Evolutionary conservation across 75 land plant species (phyloP), one percentile per base, ranked within the genome.

Genomic region (Cunninghamia lanceolata): DNA sequence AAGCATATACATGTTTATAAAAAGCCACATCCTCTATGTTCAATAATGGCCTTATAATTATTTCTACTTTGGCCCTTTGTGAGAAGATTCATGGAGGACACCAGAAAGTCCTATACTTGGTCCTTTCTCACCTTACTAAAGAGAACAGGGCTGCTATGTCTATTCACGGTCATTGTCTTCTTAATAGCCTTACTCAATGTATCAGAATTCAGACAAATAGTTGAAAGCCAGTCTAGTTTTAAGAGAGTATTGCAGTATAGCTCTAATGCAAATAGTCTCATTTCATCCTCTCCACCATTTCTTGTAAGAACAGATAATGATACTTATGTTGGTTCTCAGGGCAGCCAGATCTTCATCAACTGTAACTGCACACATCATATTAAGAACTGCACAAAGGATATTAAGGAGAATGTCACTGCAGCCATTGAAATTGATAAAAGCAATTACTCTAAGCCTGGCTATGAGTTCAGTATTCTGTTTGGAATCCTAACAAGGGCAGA

Each of bases 401-500:
- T 19, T 50, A 50, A 50, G 80, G 46, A 43, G 28, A 28, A 40
- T 2, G 46, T 11, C 16, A 28, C 46, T 21, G 21, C 50, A 45
- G 52, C 45, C 32, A n/a, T n/a, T n/a, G 46, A 13, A 43, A 0
- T 14, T 45, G 30, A 79, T 7, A 25, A 38, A 2, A 43, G 4
- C 7, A 25, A 40, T 79, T 32, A 43, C 34, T 21, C 80, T 9
- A 19, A 35, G 3, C 3, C 17, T 25, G 21, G 5, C 1, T 50
- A 50, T 50, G 16, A 19, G 35, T 42, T 92, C 46, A 82, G 86
- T 25, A 66, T 94, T 80, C 83, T 94, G 68, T 82, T 93, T 73
- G 95, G 95, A 34, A 87, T 95, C 77, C 84, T 95, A 39, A 94
- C 90, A 47, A 84, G 53, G 14, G 84, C 94, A 0, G 90, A 92